Base-by-base conservation (phyloP, 192 early-diverging fungal genomes). In the Spizellomyces punctatus region DNA sequence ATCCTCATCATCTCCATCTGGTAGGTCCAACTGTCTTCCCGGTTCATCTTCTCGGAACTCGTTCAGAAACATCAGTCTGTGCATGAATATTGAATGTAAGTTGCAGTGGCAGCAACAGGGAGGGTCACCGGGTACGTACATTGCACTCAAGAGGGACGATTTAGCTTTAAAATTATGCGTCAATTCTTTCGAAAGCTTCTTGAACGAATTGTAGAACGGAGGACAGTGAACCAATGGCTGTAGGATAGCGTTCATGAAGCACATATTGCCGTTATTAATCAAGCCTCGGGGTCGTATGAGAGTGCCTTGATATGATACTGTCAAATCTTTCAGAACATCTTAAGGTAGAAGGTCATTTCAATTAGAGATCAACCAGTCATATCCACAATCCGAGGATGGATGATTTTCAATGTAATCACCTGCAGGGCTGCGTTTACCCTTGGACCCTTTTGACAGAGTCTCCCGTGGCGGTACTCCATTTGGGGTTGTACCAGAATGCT, bases 231-330 rank as follows among this genome's bases (percentile, higher is more conserved):
- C 69, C 46, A 99, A 84, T 6, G 96, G 92, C 83, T 99, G 98
- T 46, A 99, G 74, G 62, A 97, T 92, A 48, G 91, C 93, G 76
- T 98, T 99, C 92, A 98, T 94, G 75, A 95, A 99, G 81, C 98
- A 99, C 84, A 91, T 96, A 79, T 99, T 99, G 43, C 96, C 96
- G 58, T 87, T 92, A 78, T 99, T 99, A 61, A 96, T 88, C 47
- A 99, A 85, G 4, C 98, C 98, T 41, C 97, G 89, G 12, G 97
- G 96, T 66, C 90, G 71, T 27, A 86, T 73, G 6, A 80, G 73
- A 10, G 65, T 66, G 6, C 63, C 69, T 7, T 47, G 21, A 63
- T 76, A 77, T 16, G 72, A 69, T n/a, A 67, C 64, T 6, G 41
- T 52, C 46, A 67, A 67, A 12, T 22, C 47, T n/a, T 46, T 16